Conservation (phyloP, 306 rosid species). For the Pyrus betulifolia region DNA sequence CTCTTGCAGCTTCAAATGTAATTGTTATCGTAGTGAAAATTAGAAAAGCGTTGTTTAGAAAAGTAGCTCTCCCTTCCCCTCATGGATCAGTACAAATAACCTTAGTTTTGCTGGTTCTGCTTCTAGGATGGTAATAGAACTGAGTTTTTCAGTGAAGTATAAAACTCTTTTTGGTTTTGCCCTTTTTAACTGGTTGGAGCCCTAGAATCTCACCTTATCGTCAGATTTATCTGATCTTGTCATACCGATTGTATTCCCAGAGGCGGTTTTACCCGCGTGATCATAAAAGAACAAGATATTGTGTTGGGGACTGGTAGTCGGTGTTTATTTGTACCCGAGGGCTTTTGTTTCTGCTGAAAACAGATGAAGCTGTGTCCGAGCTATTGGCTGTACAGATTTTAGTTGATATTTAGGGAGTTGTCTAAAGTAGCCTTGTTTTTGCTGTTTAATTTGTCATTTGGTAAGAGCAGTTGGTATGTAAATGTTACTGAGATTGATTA, state of each 20-base stretch:
- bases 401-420: neutral
- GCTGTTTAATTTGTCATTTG: neutral
- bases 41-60: constrained; percentile 33
- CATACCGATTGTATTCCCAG: neutral
- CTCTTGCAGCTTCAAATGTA: constrained; percentile 27
- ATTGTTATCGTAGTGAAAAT: constrained; percentile 25
- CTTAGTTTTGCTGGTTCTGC: constrained; percentile 29
- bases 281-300: neutral
- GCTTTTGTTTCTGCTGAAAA: neutral
- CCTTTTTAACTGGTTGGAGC: constrained; percentile 10
- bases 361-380: neutral
- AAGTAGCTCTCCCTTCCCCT: constrained; percentile 10
- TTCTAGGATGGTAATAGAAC: constrained; percentile 21
- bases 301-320: neutral
- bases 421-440: neutral
- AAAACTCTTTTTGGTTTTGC: constrained; percentile 9
- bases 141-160: constrained; percentile 26
- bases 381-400: neutral
- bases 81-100: constrained; percentile 23
- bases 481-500: neutral
- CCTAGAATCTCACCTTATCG: constrained; percentile 10
- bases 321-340: neutral
- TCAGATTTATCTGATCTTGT: constrained; percentile 1
- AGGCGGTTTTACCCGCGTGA: neutral
- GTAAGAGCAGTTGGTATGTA: neutral